Base-by-base conservation (phyloP, 2,329 filamentous ascomycete genomes). In the Cladosporium sp. region DNA sequence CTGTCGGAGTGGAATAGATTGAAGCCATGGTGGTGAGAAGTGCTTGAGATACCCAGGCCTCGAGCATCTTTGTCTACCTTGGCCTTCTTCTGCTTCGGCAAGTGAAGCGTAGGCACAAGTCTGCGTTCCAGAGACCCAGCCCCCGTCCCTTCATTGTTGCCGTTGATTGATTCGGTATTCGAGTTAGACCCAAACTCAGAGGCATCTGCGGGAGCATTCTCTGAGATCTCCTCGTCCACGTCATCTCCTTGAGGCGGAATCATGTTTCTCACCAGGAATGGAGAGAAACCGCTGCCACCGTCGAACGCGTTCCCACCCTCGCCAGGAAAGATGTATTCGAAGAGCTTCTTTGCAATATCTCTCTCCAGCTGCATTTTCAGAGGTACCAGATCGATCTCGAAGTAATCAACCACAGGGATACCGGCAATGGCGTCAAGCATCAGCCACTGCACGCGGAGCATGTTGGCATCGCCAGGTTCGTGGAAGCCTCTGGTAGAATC, bases 401-500 rank as follows among this genome's bases (percentile, higher is more conserved):
- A 99, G 73, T 96, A 91, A 72, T 98, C 94, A 83, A 99, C 92
- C 35, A 99, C 93, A 0, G 94, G 92, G 68, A 99, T 99, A 58
- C 95, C 95, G 44, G 94, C 95, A 77, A 99, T 97, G 8, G 95
- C 93, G 79, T 99, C 95, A 5, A 99, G 85, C 92, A 97, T 97
- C 76, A 97, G 89, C 92, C 96, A 99, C 76, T 96, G 95, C 14
- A 99, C 91, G 37, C 90, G 88, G 61, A 99, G 86, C 90, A 98
- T 98, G 74, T 93, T 92, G 55, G 86, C 85, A 67, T 90, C 88
- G 68, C 90, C 87, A n/a, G 84, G 78, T 55, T 87, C 84, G 35
- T 84, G 82, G 69, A 75, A 81, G 72, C 69, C 82, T 75, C 77
- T 86, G 79, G 76, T 76, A 40, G 86, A 85, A 67, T 96, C 91